Evolutionary conservation across 331 rosid species (phyloP), one percentile per base, ranked within the genome.

Genomic region (Dryas integrifolia): DNA sequence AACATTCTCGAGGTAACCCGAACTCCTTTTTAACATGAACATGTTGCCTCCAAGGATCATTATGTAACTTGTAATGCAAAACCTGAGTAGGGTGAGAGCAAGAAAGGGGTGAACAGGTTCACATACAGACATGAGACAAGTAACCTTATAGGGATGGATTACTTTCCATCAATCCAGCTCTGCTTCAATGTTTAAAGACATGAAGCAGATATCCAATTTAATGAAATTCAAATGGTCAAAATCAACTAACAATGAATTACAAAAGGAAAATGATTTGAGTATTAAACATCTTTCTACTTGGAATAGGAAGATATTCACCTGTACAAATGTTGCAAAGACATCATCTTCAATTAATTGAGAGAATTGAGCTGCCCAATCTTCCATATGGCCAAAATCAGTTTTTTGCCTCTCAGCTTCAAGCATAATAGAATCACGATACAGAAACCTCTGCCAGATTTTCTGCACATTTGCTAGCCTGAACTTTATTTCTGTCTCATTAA

Each of bases 401-500:
- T 83, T 91, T 77, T 89, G 97, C 89, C 97, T 91, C 76, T 85
- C 90, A 52, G 97, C 98, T 85, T 95, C 98, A 18, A 95, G 96
- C 88, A 91, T 76, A 67, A 89, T 14, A 74, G 97, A 81, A 76
- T 88, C 92, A 26, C 92, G 92, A 57, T 92, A 88, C 76, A 88
- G 10, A 82, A 92, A 90, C 80, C 98, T 86, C 76, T 88, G 96
- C 97, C 98, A 90, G 67, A 88, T 67, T 80, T 87, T 90, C 81
- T 80, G 85, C 52, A 92, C 90, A 82, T 88, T 90, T 35, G 68
- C 89, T 58, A 86, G 85, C 86, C 83, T 92, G 79, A 80, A 84
- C 83, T 90, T 84, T 60, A 90, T 77, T 83, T 92, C 90, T 26
- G 98, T 85, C 65, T 86, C 89, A 75, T 88, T 88, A 84, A 86